Evolutionary conservation across 148 eudicot species (phyloP).

Genomic region (Silene latifolia): DNA sequence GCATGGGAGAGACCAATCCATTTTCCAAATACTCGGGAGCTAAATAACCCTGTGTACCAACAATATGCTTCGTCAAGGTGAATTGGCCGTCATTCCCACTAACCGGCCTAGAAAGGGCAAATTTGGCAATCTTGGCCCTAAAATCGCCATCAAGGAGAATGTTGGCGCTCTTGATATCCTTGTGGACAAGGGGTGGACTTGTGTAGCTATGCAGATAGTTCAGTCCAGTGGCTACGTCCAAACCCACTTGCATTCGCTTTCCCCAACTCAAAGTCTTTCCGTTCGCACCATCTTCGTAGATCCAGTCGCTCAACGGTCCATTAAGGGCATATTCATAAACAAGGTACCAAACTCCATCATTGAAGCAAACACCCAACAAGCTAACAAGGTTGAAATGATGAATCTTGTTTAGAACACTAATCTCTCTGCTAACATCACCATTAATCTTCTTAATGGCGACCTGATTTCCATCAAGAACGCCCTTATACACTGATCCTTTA

Average conservation of each 20-base stretch:
- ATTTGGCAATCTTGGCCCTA: constrained; percentile 71
- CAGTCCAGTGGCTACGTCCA: constrained; percentile 65
- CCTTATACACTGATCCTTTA: constrained; percentile 53
- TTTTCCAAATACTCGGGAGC: constrained; percentile 72
- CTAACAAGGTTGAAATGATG: constrained; percentile 62
- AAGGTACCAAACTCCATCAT: constrained; percentile 49
- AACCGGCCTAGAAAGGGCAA: constrained; percentile 49
- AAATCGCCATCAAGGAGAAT: constrained; percentile 45
- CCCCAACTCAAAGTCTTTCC: constrained; percentile 45
- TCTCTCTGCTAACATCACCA: constrained; percentile 51
- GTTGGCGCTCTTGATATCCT: constrained; percentile 54
- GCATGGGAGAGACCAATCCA: constrained; percentile 55
- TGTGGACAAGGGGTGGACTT: constrained; percentile 66
- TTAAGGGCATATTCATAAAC: constrained; percentile 62
- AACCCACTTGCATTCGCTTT: constrained; percentile 53
- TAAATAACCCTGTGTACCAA: constrained; percentile 54
- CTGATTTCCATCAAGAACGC: constrained; percentile 43
- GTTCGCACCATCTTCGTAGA: constrained; percentile 22
- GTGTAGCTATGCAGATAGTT: constrained; percentile 70
- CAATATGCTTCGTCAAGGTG: constrained; percentile 40
- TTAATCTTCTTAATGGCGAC: constrained; percentile 53
- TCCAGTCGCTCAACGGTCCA: constrained; percentile 64
- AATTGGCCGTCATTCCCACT: constrained; percentile 34
- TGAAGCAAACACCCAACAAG: constrained; percentile 58
- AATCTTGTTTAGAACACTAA: constrained; percentile 52